These are phyloP conservation scores for Durusdinium trenchii DNA, from an alignment of 73 alveolate species.

Conservation along the genomic window DNA sequence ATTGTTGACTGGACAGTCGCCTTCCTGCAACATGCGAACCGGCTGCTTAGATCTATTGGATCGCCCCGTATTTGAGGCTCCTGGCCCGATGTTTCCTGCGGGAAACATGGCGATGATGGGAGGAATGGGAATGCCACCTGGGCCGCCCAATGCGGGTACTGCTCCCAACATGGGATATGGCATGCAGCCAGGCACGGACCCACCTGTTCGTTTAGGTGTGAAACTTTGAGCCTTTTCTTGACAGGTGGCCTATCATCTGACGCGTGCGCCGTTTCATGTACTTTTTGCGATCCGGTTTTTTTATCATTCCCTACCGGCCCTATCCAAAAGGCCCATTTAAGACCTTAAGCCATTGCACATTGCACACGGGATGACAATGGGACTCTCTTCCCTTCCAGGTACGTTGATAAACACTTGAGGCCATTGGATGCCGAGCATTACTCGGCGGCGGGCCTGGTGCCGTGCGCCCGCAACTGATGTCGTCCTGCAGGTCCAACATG, in stretches of 20 bases:
- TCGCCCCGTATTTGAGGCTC: neutral
- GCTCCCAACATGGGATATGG: no score
- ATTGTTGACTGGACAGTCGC: no score
- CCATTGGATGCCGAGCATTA: constrained; percentile 85
- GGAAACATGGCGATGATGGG: constrained; percentile 56
- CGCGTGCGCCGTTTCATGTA: neutral
- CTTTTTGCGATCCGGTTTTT: neutral
- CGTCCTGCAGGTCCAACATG: neutral
- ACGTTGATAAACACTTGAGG: constrained; percentile 64
- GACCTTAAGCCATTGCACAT: no score
- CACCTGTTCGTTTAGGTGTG: neutral
- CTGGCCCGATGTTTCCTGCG: constrained; percentile 41
- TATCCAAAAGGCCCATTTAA: neutral
- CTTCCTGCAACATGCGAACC: no score
- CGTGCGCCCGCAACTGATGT: neutral
- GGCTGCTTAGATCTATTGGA: no score
- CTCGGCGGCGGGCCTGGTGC: constrained; percentile 78
- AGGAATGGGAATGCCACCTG: neutral
- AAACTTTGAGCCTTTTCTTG: neutral
- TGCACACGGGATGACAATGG: no score
- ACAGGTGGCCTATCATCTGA: constrained; percentile 19
- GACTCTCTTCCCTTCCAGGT: constrained; percentile 3
- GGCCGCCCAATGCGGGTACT: neutral
- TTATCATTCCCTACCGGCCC: neutral
- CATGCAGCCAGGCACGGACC: constrained; percentile 24